Evolutionary conservation across 1,284 basidiomycete species (phyloP).

Genomic region (Ustilago esculenta): DNA sequence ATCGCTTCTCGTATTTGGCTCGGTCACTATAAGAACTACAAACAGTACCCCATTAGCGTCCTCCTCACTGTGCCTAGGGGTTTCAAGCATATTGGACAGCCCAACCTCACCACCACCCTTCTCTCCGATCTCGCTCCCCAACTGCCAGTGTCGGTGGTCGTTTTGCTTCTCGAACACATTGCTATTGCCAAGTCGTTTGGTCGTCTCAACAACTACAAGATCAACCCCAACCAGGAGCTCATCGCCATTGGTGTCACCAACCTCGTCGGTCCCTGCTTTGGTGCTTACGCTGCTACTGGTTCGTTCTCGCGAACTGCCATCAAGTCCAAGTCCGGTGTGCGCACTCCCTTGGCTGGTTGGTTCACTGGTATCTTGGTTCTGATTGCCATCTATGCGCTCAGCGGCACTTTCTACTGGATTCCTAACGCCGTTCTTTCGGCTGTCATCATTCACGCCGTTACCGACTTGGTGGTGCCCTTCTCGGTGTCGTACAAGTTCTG

Average conservation of each 20-base stretch:
- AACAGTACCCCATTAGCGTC: conserved; percentile 85
- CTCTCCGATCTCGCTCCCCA: conserved; percentile 78
- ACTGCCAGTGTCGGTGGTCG: conserved; percentile 91
- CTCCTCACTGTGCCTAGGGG: conserved; percentile 75
- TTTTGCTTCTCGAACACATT: conserved; percentile 94
- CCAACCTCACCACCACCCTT: conserved; percentile 75
- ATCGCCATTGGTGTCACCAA: conserved; percentile 98
- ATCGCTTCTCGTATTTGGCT: conserved; percentile 67
- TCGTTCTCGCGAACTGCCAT: conserved; percentile 97
- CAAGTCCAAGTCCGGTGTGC: conserved; percentile 94
- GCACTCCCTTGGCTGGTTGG: conserved; percentile 90
- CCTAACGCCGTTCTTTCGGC: conserved; percentile 78
- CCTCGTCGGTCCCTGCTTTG: conserved; percentile 73
- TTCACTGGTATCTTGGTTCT: conserved; percentile 87
- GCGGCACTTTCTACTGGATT: conserved; percentile 68
- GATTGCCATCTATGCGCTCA: conserved; percentile 89
- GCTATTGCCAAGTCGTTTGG: conserved; percentile 93
- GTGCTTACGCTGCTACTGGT: conserved; percentile 94
- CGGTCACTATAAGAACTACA: conserved; percentile 65
- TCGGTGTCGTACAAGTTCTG: conserved; percentile 89
- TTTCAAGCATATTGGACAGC: conserved; percentile 76
- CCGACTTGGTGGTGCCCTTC: conserved; percentile 88
- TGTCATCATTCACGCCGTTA: conserved; percentile 90
- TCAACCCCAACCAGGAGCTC: conserved; percentile 95
- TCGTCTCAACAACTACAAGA: conserved; percentile 94